Evolutionary conservation across 495 filamentous ascomycete genomes (phyloP).

Genomic region (Aspergillus ostianus): DNA sequence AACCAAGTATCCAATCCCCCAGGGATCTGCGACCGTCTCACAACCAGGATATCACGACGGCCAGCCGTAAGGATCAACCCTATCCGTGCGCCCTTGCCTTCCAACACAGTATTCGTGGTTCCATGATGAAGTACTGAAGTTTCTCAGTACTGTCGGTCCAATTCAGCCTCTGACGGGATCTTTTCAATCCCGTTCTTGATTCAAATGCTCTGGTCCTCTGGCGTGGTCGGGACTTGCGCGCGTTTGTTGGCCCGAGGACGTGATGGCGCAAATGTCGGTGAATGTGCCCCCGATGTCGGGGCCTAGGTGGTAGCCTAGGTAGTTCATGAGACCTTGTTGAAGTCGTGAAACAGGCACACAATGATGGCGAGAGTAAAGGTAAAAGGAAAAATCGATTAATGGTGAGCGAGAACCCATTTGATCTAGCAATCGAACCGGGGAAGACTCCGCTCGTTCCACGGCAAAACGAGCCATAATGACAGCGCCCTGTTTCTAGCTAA

Average conservation of each 20-base stretch:
- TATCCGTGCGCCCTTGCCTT: slow-evolving; percentile 43
- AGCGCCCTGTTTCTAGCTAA: too few species aligned
- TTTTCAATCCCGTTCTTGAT: slow-evolving; percentile 44
- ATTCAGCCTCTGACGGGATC: slow-evolving; percentile 30
- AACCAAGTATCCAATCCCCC: slow-evolving; percentile 50
- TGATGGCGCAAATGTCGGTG: slow-evolving; percentile 48
- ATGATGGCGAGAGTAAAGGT: too few species aligned
- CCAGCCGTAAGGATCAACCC: slow-evolving; percentile 40
- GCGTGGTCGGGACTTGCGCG: slow-evolving; percentile 47
- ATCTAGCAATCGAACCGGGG: too few species aligned
- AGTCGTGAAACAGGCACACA: too few species aligned
- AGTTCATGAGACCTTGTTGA: too few species aligned
- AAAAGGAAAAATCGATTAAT: too few species aligned
- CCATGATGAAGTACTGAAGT: slow-evolving; percentile 41
- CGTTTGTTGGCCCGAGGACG: slow-evolving; percentile 37
- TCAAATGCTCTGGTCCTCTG: slow-evolving; percentile 47
- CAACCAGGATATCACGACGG: slow-evolving; percentile 41
- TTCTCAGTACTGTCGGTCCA: slow-evolving; percentile 21
- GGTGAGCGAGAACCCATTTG: too few species aligned
- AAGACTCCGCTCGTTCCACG: too few species aligned
- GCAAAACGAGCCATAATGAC: too few species aligned
- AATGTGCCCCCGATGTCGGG: slow-evolving; percentile 50
- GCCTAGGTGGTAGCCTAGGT: slow-evolving; percentile 24
- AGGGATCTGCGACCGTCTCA: slow-evolving; percentile 48
- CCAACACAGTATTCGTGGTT: slow-evolving; percentile 42